Evolutionary conservation across 768 basidiomycete species (phyloP).

Genomic region (Pisolithus tinctorius): DNA sequence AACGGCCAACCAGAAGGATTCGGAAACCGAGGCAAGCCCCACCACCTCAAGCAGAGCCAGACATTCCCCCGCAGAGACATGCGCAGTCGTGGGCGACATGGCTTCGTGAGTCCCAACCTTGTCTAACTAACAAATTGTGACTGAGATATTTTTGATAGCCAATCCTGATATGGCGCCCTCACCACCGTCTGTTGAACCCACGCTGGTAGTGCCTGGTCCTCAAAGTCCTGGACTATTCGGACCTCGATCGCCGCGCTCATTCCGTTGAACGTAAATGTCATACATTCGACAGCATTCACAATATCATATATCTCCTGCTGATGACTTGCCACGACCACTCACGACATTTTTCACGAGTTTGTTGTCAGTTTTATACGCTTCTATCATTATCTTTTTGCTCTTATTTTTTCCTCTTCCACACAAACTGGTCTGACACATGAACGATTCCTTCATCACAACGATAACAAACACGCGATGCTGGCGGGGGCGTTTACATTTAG

Average conservation of each 20-base stretch:
- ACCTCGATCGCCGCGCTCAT: conserved; percentile 56
- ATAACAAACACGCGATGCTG: background rate
- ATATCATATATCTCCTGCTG: too few species aligned
- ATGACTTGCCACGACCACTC: conserved; percentile 8
- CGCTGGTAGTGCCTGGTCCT: conserved; percentile 52
- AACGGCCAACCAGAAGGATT: conserved; percentile 30
- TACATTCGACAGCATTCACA: background rate
- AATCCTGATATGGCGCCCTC: conserved; percentile 52
- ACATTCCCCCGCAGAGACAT: conserved; percentile 33
- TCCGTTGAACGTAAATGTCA: conserved; percentile 7
- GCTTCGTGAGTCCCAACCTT: conserved; percentile 48
- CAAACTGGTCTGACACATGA: too few species aligned
- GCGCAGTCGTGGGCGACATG: conserved; percentile 55
- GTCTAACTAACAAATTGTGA: background rate
- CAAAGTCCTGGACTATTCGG: conserved; percentile 70
- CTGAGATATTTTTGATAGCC: conserved; percentile 34
- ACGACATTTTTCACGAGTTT: conserved; percentile 14
- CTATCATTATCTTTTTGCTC: conserved; percentile 23
- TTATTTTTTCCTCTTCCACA: background rate
- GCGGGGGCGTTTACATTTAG: background rate
- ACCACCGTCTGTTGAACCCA: conserved; percentile 53
- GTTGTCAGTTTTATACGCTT: conserved; percentile 2
- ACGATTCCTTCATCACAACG: too few species aligned
- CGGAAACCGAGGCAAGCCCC: conserved; percentile 37
- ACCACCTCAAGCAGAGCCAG: conserved; percentile 27